Conservation (phyloP, 2,329 filamentous ascomycete genomes). For the Ophiostoma angusticollis region DNA sequence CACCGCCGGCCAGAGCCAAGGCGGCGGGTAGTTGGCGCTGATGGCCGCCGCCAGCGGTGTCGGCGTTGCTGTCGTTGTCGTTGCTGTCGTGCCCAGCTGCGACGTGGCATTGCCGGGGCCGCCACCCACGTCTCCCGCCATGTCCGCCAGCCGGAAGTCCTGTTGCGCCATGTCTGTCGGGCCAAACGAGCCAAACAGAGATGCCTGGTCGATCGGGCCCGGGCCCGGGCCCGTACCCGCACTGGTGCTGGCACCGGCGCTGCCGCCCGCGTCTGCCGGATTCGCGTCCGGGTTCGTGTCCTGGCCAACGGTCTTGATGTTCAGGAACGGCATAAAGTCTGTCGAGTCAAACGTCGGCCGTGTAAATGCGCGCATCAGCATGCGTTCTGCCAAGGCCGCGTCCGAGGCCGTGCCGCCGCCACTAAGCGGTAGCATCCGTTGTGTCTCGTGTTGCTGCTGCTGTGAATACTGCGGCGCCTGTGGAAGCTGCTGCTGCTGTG, state of each 20-base stretch:
- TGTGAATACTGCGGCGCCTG: not conserved
- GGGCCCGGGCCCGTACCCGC: too few relatives aligned
- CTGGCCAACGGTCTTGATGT: constrained; percentile 10
- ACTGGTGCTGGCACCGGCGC: not conserved
- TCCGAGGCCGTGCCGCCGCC: too few relatives aligned
- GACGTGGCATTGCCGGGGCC: too few relatives aligned
- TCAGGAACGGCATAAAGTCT: constrained; percentile 22
- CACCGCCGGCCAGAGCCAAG: constrained; percentile 38
- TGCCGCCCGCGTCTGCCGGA: not conserved
- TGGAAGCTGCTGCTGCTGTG: constrained; percentile 5
- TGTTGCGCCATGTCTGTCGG: constrained; percentile 14
- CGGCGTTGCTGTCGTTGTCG: not conserved
- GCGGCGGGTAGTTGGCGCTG: constrained; percentile 34
- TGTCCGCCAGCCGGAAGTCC: constrained; percentile 9
- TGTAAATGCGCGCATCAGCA: constrained; percentile 26
- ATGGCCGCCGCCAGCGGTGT: constrained; percentile 27
- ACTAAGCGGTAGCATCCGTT: too few relatives aligned
- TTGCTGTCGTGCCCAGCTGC: not conserved
- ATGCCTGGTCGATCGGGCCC: not conserved
- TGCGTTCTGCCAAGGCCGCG: too few relatives aligned
- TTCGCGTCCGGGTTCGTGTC: not conserved
- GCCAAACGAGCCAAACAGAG: constrained; percentile 8
- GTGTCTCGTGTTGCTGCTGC: not conserved
- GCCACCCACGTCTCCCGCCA: too few relatives aligned
- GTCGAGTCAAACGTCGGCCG: constrained; percentile 24